These are phyloP conservation scores for Alloteropsis angusta DNA, from an alignment of 202 grass and related monocot genomes.

Conservation along the genomic window DNA sequence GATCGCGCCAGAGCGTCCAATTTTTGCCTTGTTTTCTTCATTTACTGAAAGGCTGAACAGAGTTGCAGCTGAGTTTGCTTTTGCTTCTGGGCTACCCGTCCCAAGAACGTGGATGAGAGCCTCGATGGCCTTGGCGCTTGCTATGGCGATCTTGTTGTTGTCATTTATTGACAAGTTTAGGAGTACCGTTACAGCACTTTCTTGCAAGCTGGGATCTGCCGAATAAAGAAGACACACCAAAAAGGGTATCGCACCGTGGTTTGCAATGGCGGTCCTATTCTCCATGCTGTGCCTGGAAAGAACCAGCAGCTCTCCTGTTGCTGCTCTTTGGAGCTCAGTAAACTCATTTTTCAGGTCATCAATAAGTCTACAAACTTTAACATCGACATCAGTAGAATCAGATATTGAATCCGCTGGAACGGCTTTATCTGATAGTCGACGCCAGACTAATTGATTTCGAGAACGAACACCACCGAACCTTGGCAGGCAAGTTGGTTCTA, in stretches of 20 bases:
- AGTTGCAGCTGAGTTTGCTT: slow-evolving; percentile 79
- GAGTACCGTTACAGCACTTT: slow-evolving; percentile 63
- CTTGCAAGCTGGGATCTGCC: slow-evolving; percentile 43
- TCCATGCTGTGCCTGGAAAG: slow-evolving; percentile 68
- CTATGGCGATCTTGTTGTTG: slow-evolving; percentile 74
- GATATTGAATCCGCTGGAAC: slow-evolving; percentile 29
- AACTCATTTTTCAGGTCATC: slow-evolving; percentile 59
- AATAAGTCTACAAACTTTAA: slow-evolving; percentile 38
- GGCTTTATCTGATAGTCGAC: slow-evolving; percentile 30
- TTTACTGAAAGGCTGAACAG: slow-evolving; percentile 77
- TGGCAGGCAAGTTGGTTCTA: slow-evolving; percentile 17
- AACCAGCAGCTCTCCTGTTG: slow-evolving; percentile 48
- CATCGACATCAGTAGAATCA: slow-evolving; percentile 41
- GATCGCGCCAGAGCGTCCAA: slow-evolving; percentile 67
- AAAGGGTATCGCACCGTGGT: slow-evolving; percentile 51
- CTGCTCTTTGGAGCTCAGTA: slow-evolving; percentile 34
- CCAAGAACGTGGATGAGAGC: slow-evolving; percentile 70
- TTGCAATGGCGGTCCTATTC: slow-evolving; percentile 60
- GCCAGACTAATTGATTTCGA: slow-evolving; percentile 33
- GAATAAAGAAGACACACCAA: slow-evolving; percentile 67
- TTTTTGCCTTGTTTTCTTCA: slow-evolving; percentile 66
- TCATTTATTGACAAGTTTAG: slow-evolving; percentile 81
- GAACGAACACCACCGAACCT: slow-evolving; percentile 30
- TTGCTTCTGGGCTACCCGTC: slow-evolving; percentile 68
- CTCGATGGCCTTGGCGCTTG: slow-evolving; percentile 44